Percentiles rank a stretch among this genome's conserved stretches.
Evolutionary conservation across 179 eudicot species (phyloP).

Genomic region (Pouteria campechiana): DNA sequence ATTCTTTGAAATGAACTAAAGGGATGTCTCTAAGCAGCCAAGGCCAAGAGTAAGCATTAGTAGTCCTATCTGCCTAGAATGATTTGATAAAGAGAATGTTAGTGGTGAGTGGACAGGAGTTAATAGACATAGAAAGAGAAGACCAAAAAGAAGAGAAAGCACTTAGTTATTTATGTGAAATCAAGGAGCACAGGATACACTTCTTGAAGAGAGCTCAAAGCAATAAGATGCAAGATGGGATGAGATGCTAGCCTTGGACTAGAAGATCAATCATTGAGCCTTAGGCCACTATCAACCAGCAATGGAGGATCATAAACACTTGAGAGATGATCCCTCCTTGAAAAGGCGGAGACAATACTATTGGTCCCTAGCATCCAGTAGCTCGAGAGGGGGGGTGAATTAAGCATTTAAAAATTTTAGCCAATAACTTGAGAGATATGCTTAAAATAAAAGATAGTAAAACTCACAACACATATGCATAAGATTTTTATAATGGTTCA

Average conservation of each 20-base stretch:
- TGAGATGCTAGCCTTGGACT: background rate
- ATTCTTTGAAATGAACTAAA: background rate
- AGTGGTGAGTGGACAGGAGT: background rate
- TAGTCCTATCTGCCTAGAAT: background rate
- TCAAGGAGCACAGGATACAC: background rate
- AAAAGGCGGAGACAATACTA: background rate
- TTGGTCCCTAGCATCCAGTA: too few relatives aligned
- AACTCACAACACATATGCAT: too few relatives aligned
- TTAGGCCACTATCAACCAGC: background rate
- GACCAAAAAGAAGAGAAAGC: background rate
- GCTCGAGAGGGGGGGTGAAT: too few relatives aligned
- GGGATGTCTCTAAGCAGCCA: background rate
- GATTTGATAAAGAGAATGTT: constrained; percentile 2
- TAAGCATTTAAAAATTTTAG: too few relatives aligned
- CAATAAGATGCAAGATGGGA: background rate
- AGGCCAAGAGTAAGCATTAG: background rate
- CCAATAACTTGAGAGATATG: too few relatives aligned
- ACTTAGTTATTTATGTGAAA: background rate
- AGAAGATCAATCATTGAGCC: background rate
- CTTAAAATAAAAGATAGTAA: too few relatives aligned
- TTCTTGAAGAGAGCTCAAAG: background rate
- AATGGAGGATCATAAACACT: background rate
- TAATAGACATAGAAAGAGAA: background rate
- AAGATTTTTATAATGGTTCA: too few relatives aligned
- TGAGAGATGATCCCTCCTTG: background rate